These are phyloP conservation scores for Pseudocercospora eumusae DNA, from an alignment of 2,329 filamentous ascomycete genomes.

Conservation along the genomic window DNA sequence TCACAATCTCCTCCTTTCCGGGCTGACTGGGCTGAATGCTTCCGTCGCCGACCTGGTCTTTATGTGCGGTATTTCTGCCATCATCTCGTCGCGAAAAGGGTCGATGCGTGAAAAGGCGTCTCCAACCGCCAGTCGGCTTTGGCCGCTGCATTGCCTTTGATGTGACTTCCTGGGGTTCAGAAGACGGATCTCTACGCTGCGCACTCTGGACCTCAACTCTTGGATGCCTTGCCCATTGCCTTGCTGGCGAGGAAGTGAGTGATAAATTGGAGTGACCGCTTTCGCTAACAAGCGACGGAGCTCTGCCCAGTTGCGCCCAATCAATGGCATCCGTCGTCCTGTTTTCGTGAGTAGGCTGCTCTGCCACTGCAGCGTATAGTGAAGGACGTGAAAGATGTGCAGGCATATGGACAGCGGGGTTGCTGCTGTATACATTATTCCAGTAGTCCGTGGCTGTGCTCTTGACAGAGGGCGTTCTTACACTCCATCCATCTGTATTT, in stretches of 20 bases:
- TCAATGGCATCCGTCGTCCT: background rate
- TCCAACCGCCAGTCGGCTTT: background rate
- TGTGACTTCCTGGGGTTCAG: background rate
- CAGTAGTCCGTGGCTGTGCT: conserved; percentile 3
- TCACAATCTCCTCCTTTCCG: background rate
- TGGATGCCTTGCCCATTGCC: background rate
- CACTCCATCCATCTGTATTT: background rate
- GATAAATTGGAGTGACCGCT: background rate
- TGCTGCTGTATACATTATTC: background rate
- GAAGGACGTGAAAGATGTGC: background rate
- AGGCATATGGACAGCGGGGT: background rate
- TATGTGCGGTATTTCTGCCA: background rate
- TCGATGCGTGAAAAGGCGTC: background rate
- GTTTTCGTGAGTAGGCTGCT: background rate
- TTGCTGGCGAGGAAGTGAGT: background rate
- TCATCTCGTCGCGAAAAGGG: background rate
- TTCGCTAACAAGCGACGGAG: background rate
- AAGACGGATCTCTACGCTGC: background rate
- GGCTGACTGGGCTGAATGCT: background rate
- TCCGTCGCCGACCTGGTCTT: background rate
- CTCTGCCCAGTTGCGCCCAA: background rate
- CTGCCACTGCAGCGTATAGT: background rate
- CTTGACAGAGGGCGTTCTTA: background rate
- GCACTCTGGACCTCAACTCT: background rate
- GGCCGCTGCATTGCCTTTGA: background rate